A percentile compares a stretch with the other conserved stretches of the same genome.
Evolutionary conservation across 1,139 yeast genomes (phyloP).

Genomic region (Petasospora rhodanensis): DNA sequence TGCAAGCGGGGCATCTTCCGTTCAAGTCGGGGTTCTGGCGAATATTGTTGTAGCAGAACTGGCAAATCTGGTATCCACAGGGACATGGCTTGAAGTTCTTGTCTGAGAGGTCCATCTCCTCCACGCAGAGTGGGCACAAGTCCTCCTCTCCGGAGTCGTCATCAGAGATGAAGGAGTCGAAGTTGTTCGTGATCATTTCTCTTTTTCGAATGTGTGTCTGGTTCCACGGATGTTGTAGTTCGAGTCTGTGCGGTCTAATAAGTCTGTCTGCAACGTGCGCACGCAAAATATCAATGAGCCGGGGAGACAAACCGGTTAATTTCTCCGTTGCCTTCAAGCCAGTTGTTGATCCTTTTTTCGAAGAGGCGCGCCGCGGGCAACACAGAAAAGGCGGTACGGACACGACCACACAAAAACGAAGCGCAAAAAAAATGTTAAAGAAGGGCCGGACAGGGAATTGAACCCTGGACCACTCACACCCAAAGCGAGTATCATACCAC

Average conservation of each 20-base stretch:
- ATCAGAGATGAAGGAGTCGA: constrained; percentile 61
- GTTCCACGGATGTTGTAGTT: too few relatives aligned
- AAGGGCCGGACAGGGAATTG: constrained; percentile 27
- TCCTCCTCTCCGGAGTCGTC: constrained; percentile 66
- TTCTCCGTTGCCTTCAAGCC: neutral
- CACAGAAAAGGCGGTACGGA: constrained; percentile 1
- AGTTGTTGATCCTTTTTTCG: too few relatives aligned
- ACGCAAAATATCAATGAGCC: too few relatives aligned
- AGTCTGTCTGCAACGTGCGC: too few relatives aligned
- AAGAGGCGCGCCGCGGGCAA: neutral
- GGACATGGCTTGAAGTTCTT: constrained; percentile 98
- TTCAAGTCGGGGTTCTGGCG: constrained; percentile 92
- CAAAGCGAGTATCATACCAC: constrained; percentile 28
- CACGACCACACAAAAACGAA: too few relatives aligned
- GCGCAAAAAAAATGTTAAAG: constrained; percentile 8
- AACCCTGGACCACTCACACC: constrained; percentile 28
- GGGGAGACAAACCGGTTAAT: neutral
- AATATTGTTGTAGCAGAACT: constrained; percentile 95
- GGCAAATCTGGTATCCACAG: constrained; percentile 98
- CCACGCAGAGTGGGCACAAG: constrained; percentile 93
- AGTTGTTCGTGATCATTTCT: constrained; percentile 29
- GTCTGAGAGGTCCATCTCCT: constrained; percentile 95
- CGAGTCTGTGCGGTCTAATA: too few relatives aligned
- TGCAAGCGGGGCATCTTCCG: constrained; percentile 97
- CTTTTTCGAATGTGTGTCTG: too few relatives aligned